Evolutionary conservation across 1,139 yeast genomes (phyloP).

Genomic region (Suhomyces terraborum): DNA sequence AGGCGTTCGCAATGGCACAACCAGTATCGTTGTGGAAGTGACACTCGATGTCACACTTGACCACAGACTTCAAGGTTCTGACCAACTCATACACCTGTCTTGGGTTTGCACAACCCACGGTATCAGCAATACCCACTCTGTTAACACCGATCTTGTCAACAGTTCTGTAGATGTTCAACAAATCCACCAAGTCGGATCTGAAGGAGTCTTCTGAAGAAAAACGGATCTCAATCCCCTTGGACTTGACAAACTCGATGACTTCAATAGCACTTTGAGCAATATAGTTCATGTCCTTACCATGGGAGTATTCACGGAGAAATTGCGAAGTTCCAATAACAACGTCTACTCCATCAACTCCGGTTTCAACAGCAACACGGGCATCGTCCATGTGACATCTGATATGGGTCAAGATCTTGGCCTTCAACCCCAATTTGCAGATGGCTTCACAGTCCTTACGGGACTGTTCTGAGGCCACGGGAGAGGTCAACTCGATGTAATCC

Average conservation of each 20-base stretch:
- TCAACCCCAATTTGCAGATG: conserved; percentile 93
- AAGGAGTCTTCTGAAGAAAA: conserved; percentile 97
- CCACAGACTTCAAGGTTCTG: conserved; percentile 89
- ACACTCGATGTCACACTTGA: conserved; percentile 95
- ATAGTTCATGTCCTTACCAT: conserved; percentile 98
- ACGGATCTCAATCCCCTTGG: conserved; percentile 95
- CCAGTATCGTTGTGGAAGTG: conserved; percentile 99
- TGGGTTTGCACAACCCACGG: conserved; percentile 99
- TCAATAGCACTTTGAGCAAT: conserved; percentile 95
- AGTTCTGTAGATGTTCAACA: conserved; percentile 92
- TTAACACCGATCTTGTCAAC: conserved; percentile 97
- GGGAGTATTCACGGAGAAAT: conserved; percentile 90
- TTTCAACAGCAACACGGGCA: conserved; percentile 93
- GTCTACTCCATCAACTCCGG: conserved; percentile 99
- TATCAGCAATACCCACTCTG: conserved; percentile 99
- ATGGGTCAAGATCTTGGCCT: conserved; percentile 89
- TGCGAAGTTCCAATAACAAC: conserved; percentile 98
- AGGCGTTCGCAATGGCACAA: conserved; percentile 98
- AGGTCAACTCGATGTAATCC: conserved; percentile 94
- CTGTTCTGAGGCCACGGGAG: conserved; percentile 97
- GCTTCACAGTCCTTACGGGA: conserved; percentile 94
- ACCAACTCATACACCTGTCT: conserved; percentile 97
- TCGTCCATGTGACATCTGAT: conserved; percentile 99
- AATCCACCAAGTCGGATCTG: conserved; percentile 94
- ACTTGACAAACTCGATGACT: conserved; percentile 96